These are phyloP conservation scores for Coriaria nepalensis DNA, from an alignment of 306 rosid species.

Conservation along the genomic window DNA sequence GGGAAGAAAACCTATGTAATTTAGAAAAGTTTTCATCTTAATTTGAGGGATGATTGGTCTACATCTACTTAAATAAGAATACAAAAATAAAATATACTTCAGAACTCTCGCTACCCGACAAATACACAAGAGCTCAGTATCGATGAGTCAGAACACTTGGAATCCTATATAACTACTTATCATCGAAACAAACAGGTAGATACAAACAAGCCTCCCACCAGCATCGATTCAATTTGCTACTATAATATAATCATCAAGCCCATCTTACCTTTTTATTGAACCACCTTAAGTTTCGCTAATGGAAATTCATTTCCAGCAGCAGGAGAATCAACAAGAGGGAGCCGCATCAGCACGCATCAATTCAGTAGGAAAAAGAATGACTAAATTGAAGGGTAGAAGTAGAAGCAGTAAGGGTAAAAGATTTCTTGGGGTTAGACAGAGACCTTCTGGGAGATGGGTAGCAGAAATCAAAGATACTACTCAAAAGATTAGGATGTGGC, in stretches of 20 bases:
- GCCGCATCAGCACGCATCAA: conserved; percentile 10
- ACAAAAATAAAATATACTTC: background rate
- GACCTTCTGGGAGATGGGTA: conserved; percentile 99
- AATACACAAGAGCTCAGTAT: too few relatives aligned
- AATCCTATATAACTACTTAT: background rate
- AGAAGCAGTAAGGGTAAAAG: conserved; percentile 38
- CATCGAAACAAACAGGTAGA: conserved; percentile 2
- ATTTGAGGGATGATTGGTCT: too few relatives aligned
- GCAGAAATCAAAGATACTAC: conserved; percentile 96
- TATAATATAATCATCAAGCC: background rate
- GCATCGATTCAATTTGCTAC: too few relatives aligned
- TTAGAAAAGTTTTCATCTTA: background rate
- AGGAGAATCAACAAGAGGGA: conserved; percentile 20
- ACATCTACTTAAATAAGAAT: background rate
- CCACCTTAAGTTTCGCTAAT: conserved; percentile 19
- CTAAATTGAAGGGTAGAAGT: conserved; percentile 44
- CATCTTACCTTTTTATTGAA: background rate
- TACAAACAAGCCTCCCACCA: conserved; percentile 5
- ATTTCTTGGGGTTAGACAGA: conserved; percentile 85
- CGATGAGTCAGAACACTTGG: conserved; percentile 9
- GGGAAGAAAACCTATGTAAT: background rate
- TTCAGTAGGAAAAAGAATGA: too few relatives aligned
- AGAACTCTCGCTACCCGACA: too few relatives aligned
- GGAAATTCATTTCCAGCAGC: conserved; percentile 68
- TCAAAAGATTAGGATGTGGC: conserved; percentile 93